phyloP scores from a whole-genome alignment of 768 basidiomycete species.

The Calocera viscosa region DNA sequence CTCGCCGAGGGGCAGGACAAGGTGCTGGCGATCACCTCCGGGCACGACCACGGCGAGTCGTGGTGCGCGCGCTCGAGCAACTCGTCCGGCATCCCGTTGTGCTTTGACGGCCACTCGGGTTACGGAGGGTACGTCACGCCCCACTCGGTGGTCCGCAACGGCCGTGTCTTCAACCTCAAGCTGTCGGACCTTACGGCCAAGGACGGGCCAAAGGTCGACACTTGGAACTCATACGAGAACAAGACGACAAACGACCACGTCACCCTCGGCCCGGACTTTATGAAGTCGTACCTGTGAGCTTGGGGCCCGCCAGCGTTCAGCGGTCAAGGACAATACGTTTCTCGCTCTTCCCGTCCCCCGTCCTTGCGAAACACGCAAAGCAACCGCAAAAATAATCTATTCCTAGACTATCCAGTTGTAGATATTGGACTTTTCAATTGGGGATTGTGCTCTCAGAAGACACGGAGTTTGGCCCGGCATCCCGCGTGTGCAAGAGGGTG shows the following conservation, averaged over 20 bases:
- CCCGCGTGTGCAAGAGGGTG: no score
- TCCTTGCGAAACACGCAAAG: neutral
- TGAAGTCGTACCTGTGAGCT: constrained; percentile 6
- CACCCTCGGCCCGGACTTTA: neutral
- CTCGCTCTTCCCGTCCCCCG: neutral
- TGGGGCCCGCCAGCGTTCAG: neutral
- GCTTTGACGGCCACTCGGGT: constrained; percentile 70
- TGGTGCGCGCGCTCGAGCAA: constrained; percentile 58
- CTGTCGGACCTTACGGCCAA: constrained; percentile 10
- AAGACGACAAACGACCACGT: constrained; percentile 1
- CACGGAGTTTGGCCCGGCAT: no score
- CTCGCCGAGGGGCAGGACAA: constrained; percentile 43
- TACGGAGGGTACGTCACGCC: constrained; percentile 22
- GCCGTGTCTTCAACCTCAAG: constrained; percentile 15
- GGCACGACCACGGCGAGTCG: constrained; percentile 68
- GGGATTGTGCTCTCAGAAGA: no score
- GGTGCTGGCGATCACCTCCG: constrained; percentile 55
- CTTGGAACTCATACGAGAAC: constrained; percentile 17
- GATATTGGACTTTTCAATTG: neutral
- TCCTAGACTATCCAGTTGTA: neutral
- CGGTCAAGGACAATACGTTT: neutral
- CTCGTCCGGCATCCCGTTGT: constrained; percentile 51
- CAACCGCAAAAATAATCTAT: neutral
- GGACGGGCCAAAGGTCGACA: constrained; percentile 13
- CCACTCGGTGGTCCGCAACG: constrained; percentile 13